These are phyloP conservation scores for Camellia oleifera DNA, from an alignment of 179 eudicot genomes.

Conservation along the genomic window DNA sequence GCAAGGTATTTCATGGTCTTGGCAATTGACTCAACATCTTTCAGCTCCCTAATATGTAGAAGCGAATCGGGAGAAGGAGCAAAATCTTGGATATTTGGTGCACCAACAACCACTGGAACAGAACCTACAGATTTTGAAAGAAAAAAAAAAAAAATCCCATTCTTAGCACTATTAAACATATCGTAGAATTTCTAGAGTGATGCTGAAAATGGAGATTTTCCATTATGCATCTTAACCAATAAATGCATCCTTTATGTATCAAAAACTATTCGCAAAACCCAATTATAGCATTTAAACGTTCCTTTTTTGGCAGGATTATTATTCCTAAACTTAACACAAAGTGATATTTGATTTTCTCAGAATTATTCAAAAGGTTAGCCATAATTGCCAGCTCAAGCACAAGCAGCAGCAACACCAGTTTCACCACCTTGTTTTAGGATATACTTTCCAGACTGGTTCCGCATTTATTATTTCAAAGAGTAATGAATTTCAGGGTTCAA, in stretches of 20 bases:
- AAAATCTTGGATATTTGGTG: conserved; percentile 92
- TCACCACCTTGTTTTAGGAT: background rate
- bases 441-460: background rate
- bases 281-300: background rate
- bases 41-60: conserved; percentile 74
- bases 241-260: background rate
- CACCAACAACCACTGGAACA: conserved; percentile 91
- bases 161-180: conserved; percentile 5
- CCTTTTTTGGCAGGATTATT: background rate
- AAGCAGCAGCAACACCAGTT: background rate
- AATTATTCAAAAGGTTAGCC: background rate
- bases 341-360: background rate
- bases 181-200: background rate
- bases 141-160: conserved; percentile 8
- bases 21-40: conserved; percentile 61
- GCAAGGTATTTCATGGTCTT: conserved; percentile 80
- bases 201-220: background rate
- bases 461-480: background rate
- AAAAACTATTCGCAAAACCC: background rate
- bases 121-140: conserved; percentile 44
- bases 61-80: conserved; percentile 73
- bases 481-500: background rate
- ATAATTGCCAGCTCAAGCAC: background rate
- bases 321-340: background rate
- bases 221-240: background rate